Evolutionary conservation across 306 rosid species (phyloP), one percentile per base, ranked within the genome.

Genomic region (Begonia fuchsioides): DNA sequence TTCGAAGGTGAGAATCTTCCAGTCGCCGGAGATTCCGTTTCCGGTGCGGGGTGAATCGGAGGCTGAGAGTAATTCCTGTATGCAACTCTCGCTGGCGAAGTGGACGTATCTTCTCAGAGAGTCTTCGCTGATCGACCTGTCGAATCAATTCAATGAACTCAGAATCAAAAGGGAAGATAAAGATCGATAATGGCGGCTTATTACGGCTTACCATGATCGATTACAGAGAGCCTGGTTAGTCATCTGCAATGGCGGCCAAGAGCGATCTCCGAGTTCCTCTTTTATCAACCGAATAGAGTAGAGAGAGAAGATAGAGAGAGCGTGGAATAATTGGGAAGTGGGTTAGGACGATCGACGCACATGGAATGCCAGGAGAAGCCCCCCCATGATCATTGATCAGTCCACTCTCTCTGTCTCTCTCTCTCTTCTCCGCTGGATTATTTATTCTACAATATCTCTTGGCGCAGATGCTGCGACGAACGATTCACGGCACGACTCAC

Each of bases 51-150:
- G 12, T 3, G 43, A 17, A 14, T 8, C 46, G 19, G 54, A 78
- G 19, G 93, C 95, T 9, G 85, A 81, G 51, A 81, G 71, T 15
- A 86, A 66, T 54, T 86, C 95, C 18, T 86, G 93, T 54, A 86
- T 78, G 66, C 95, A 81, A 55, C 76, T 81, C 68, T 86, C 93
- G 49, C 95, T 81, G 0, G 93, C 93, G 67, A 78, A 86, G 18
- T 60, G 76, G 65, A 81, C 87, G 50, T 73, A 86, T 59, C 95
- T 75, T 59, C 69, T 86, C 2, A 85, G 65, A 0, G 95, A 85
- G 55, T 85, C 87, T 54, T 85, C 95, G 39, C 95, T 85, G n/a
- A 81, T 71, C 9, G 95, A 86, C 95, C 95, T 85, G 66, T n/a
- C 13, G 35, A 26, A 26, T 26, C 35, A 26, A 26, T 26, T 26